Evolutionary conservation across 805 yeast genomes (phyloP).

Genomic region (Starmerella bacillaris): DNA sequence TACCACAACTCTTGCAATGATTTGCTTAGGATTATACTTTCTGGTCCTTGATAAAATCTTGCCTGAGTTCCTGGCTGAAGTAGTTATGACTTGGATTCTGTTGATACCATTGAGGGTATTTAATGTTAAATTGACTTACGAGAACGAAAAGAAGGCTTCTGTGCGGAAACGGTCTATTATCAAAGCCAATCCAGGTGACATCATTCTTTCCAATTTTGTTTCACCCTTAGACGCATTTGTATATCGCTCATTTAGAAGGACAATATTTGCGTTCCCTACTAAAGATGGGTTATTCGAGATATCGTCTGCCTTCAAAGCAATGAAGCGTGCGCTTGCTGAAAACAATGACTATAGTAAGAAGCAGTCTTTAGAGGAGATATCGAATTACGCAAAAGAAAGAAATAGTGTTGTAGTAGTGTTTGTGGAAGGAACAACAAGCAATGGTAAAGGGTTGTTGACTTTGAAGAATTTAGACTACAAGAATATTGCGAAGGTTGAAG

Average conservation of each 20-base stretch:
- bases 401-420: constrained; percentile 38
- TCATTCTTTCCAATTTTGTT: constrained; percentile 38
- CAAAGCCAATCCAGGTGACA: constrained; percentile 25
- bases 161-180: constrained; percentile 18
- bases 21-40: constrained; percentile 32
- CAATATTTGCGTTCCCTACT: constrained; percentile 27
- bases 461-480: constrained; percentile 24
- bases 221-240: constrained; percentile 41
- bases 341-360: constrained; percentile 1
- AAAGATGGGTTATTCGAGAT: constrained; percentile 20
- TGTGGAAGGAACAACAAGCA: constrained; percentile 72
- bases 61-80: constrained; percentile 6
- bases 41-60: constrained; percentile 4
- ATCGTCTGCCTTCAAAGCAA: constrained; percentile 10
- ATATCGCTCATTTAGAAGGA: constrained; percentile 16
- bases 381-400: constrained; percentile 18
- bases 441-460: constrained; percentile 59
- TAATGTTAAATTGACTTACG: constrained; percentile 26
- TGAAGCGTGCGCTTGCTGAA: constrained; percentile 13
- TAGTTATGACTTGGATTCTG: constrained; percentile 6
- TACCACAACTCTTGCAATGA: constrained; percentile 62
- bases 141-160: constrained; percentile 30
- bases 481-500: constrained; percentile 6
- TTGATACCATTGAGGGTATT: constrained; percentile 12
- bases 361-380: constrained; percentile 10